Evolutionary conservation across 371 early-diverging fungal genomes (phyloP), one percentile per base, ranked within the genome.

Genomic region (Mucor plumbeus): DNA sequence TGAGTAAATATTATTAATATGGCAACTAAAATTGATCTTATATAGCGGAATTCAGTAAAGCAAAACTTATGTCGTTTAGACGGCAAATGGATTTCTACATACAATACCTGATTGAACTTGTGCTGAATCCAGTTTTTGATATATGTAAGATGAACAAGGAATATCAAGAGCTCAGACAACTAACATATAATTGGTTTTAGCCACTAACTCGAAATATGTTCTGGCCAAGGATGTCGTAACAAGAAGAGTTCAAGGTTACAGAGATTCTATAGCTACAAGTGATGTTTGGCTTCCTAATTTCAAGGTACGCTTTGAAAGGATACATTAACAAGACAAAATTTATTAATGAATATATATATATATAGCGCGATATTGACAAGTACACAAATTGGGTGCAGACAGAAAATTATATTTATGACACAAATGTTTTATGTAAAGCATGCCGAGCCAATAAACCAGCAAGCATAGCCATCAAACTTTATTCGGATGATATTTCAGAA

Each of bases 201-300:
- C 60, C 17, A 36, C 59, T 11, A 15, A 61, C 8, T 10, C 35
- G 0, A 11, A 38, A 31, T 73, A 47, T 39, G 7, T 36, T 36
- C 35, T 69, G 26, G 69, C 73, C 13, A 67, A 67, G 56, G 38
- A 58, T 5, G 64, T 61, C n/a, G 67, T 73, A 13, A 44, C 54
- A 33, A 59, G 59, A 50, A 61, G 73, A 55, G 48, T 73, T 50
- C 63, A 73, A 33, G 59, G 64, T 7, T 73, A 73, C 44, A 65
- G 38, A 57, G 73, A 73, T 53, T 73, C 73, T 4, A 70, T 73
- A 21, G 64, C 67, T 19, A 73, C 73, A 17, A 73, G 73, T 61
- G 73, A 73, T 63, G 67, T 67, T 11, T 73, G 73, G 73, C 35
- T 61, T 13, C 39, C 61, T 7, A 14, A 41, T 10, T 73, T 73